Evolutionary conservation across 108 stramenopile species (phyloP), one percentile per base, ranked within the genome.

Genomic region (Seminavis robusta): DNA sequence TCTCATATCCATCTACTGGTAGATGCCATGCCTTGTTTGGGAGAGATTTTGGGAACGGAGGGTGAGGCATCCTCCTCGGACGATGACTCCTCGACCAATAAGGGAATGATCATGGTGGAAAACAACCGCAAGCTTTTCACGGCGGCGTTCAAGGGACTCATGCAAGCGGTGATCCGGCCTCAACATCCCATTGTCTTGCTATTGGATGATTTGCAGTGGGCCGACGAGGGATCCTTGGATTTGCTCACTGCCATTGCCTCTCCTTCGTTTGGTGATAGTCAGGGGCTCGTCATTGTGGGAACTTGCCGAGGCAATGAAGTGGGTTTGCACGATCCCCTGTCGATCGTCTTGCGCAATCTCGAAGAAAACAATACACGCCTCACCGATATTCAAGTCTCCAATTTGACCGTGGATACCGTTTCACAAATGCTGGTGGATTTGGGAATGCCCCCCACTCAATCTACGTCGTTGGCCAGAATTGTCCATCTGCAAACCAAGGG

Each of bases 141-240:
- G 15, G 17, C 28, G 0, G 17, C 56, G n/a, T 47, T 65, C 25
- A 28, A 36, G 20, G 33, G 4, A 25, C 57, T 70, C 19, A 27
- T 70, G 38, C 38, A 59, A 37, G 43, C 27, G 1, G 38, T 51
- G 16, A 57, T 54, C 28, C 44, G 59, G 23, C 30, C 26, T 11
- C 4, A 38, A 2, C 50, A 58, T 6, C 57, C 57, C 5, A 24
- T 74, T 0, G 48, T 61, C 20, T 33, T 74, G 31, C 24, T 68
- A 3, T 58, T 74, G 10, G 73, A 69, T 42, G 63, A 69, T 46
- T 26, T 68, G 51, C 67, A 74, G 17, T 69, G 62, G 67, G 25
- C 53, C 25, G 73, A n/a, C n/a, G n/a, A n/a, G n/a, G n/a, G n/a
- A n/a, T n/a, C n/a, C n/a, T n/a, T n/a, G n/a, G n/a, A n/a, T n/a